These are phyloP conservation scores for Serendipita sp. DNA, from an alignment of 768 basidiomycete genomes.

Conservation along the genomic window DNA sequence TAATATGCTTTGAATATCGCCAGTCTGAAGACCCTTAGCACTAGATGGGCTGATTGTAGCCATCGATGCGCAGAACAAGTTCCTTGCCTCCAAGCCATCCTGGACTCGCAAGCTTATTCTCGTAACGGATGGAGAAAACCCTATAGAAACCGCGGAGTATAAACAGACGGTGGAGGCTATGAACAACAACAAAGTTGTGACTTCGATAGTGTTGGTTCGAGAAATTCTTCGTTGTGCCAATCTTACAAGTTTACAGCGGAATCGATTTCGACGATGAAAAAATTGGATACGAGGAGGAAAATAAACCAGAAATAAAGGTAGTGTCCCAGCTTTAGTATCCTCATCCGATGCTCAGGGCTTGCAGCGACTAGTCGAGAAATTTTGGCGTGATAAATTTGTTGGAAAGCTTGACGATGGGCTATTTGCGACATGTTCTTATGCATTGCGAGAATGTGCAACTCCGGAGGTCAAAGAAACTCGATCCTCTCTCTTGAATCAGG, in stretches of 20 bases:
- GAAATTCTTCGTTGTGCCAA: constrained; percentile 11
- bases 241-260: constrained; percentile 33
- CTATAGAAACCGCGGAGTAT: constrained; percentile 62
- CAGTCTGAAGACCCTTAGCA: constrained; percentile 27
- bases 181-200: constrained; percentile 34
- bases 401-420: constrained; percentile 30
- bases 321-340: neutral
- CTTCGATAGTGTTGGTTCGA: constrained; percentile 54
- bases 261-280: constrained; percentile 75
- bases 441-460: constrained; percentile 38
- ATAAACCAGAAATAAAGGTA: constrained; percentile 65
- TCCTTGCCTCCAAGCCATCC: constrained; percentile 53
- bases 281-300: constrained; percentile 41
- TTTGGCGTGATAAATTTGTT: constrained; percentile 35
- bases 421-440: constrained; percentile 47
- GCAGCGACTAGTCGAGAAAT: constrained; percentile 59
- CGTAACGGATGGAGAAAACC: constrained; percentile 71
- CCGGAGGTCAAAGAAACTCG: constrained; percentile 55
- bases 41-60: constrained; percentile 79
- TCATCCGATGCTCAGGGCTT: neutral
- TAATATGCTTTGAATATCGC: neutral
- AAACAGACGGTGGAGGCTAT: constrained; percentile 51
- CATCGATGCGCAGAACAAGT: constrained; percentile 56
- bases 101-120: constrained; percentile 77
- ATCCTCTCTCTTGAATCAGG: constrained; percentile 45